phyloP scores from a whole-genome alignment of 2,329 filamentous ascomycete species.

The Sporothrix pseudoabietina region DNA sequence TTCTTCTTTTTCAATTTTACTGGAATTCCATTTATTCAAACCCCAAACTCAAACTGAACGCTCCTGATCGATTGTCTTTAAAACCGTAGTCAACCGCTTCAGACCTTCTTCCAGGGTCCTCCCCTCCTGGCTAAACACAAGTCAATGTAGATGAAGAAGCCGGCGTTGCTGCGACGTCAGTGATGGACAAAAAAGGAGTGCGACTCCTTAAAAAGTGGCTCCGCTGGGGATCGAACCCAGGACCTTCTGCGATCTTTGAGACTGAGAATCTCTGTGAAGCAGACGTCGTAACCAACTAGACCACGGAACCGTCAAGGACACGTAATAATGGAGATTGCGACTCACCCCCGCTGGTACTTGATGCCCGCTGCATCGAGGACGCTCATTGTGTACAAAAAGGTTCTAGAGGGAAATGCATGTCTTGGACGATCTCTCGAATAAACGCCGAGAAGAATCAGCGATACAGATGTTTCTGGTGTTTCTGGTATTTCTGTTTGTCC shows the following conservation, averaged over 20 bases:
- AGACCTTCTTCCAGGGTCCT: not conserved
- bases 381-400: too few species aligned
- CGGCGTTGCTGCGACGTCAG: not conserved
- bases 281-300: conserved; percentile 39
- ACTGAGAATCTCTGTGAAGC: conserved; percentile 34
- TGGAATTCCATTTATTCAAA: not conserved
- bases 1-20: not conserved
- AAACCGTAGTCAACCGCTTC: not conserved
- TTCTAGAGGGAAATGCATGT: not conserved
- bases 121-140: not conserved
- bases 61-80: not conserved
- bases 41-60: not conserved
- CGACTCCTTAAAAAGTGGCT: conserved; percentile 34
- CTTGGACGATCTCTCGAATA: not conserved
- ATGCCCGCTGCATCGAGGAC: too few species aligned
- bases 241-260: conserved; percentile 35
- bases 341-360: not conserved
- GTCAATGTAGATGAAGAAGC: not conserved
- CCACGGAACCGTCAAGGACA: conserved; percentile 33
- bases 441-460: not conserved
- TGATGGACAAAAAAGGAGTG: conserved; percentile 17
- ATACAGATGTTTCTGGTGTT: not conserved
- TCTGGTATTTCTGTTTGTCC: not conserved
- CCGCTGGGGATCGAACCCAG: conserved; percentile 38
- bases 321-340: too few species aligned